A percentile compares a stretch with the other conserved stretches of the same genome.
These are phyloP conservation scores for California macrophylla DNA, from an alignment of 441 rosid species.

Conservation along the genomic window DNA sequence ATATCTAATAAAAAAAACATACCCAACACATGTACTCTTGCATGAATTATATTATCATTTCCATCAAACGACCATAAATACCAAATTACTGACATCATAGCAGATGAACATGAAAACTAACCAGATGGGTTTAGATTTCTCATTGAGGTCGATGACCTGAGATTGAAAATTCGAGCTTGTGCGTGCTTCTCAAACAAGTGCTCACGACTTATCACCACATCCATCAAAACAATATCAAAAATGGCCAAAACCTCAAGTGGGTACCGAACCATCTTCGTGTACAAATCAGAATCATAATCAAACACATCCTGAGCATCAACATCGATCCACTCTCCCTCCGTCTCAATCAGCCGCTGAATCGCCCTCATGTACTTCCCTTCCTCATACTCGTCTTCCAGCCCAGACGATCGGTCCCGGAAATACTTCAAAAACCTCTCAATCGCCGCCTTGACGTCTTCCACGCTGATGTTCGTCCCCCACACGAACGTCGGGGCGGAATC, in stretches of 20 bases:
- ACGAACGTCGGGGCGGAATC: constrained; percentile 68
- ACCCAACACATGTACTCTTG: constrained; percentile 14
- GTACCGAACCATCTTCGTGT: constrained; percentile 73
- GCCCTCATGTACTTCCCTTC: constrained; percentile 83
- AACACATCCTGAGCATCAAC: constrained; percentile 78
- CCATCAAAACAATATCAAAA: constrained; percentile 88
- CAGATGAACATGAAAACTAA: constrained; percentile 18
- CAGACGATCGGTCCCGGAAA: constrained; percentile 46
- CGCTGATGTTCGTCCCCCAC: constrained; percentile 94
- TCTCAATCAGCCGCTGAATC: constrained; percentile 58
- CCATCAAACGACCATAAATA: constrained; percentile 1
- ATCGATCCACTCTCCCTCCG: constrained; percentile 84
- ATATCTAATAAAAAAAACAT: constrained; percentile 43
- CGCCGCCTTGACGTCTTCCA: constrained; percentile 75
- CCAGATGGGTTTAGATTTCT: constrained; percentile 90
- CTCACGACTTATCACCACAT: constrained; percentile 60
- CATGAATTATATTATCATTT: constrained; percentile 8
- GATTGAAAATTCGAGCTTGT: constrained; percentile 71
- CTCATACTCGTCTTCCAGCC: constrained; percentile 35
- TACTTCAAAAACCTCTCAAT: constrained; percentile 80
- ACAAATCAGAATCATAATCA: constrained; percentile 73
- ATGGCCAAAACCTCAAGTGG: constrained; percentile 90
- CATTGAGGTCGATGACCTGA: constrained; percentile 67
- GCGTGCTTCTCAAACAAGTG: constrained; percentile 79
- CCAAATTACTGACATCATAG: neutral